Percentiles rank a stretch among this genome's conserved stretches.
Evolutionary conservation across 2,329 filamentous ascomycete genomes (phyloP).

Genomic region (Epichloe sp.): DNA sequence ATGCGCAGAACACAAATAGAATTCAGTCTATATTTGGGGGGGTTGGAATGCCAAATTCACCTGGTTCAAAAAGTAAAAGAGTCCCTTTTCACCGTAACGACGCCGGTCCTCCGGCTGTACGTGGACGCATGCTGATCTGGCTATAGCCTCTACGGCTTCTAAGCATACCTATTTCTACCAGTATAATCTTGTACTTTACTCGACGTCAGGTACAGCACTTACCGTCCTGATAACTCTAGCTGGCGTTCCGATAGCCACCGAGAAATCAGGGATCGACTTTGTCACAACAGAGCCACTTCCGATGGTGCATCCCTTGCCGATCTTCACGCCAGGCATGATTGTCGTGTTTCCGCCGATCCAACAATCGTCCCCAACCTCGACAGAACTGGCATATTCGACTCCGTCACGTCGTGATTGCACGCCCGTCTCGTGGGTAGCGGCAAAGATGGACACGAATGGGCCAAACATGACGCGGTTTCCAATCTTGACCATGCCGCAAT

Average conservation of each 20-base stretch:
- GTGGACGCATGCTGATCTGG: neutral
- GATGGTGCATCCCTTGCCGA: slow-evolving; percentile 38
- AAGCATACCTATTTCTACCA: neutral
- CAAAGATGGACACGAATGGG: slow-evolving; percentile 57
- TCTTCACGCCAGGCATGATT: slow-evolving; percentile 39
- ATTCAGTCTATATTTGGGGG: too few relatives aligned
- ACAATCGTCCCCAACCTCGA: slow-evolving; percentile 39
- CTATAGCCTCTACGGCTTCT: neutral
- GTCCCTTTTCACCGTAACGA: too few relatives aligned
- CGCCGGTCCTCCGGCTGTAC: neutral
- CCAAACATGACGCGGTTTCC: slow-evolving; percentile 60
- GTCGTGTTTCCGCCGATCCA: slow-evolving; percentile 39
- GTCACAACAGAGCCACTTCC: slow-evolving; percentile 38
- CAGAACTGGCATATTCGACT: slow-evolving; percentile 32
- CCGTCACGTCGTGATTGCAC: slow-evolving; percentile 32
- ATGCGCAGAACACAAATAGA: too few relatives aligned
- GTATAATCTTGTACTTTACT: neutral
- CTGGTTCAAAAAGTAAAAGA: too few relatives aligned
- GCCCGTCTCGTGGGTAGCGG: slow-evolving; percentile 59
- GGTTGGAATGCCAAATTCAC: too few relatives aligned
- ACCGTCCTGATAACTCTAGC: slow-evolving; percentile 36
- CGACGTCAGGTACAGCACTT: slow-evolving; percentile 21
- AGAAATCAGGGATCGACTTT: slow-evolving; percentile 33
- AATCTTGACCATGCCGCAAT: slow-evolving; percentile 58
- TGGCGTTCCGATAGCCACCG: slow-evolving; percentile 34